Percentiles rank a stretch among this genome's conserved stretches.
phyloP scores from a whole-genome alignment of 768 basidiomycete genomes.

The Xanthoconium purpureum region DNA sequence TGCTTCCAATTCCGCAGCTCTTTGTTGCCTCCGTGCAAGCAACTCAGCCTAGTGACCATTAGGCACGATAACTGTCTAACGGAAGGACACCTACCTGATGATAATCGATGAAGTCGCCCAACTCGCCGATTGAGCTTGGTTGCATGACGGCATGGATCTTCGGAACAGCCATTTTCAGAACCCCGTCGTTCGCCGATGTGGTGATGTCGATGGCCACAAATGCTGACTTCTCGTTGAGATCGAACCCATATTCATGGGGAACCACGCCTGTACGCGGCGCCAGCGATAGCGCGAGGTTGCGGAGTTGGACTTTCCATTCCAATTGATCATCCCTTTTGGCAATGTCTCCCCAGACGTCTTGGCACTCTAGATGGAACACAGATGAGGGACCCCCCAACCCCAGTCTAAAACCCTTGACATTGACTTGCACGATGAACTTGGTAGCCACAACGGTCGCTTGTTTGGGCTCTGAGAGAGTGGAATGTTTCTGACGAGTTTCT shows the following conservation, averaged over 20 bases:
- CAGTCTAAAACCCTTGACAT: slow-evolving; percentile 77
- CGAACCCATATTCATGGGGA: slow-evolving; percentile 41
- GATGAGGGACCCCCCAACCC: slow-evolving; percentile 75
- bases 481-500: slow-evolving; percentile 46
- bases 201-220: slow-evolving; percentile 82
- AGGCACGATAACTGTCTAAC: slow-evolving; percentile 1
- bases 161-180: slow-evolving; percentile 55
- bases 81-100: slow-evolving; percentile 53
- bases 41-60: slow-evolving; percentile 61
- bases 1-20: slow-evolving; percentile 72
- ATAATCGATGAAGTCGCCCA: slow-evolving; percentile 86
- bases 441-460: slow-evolving; percentile 16
- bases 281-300: slow-evolving; percentile 80
- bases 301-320: slow-evolving; percentile 66
- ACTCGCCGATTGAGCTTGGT: slow-evolving; percentile 85
- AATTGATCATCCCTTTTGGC: slow-evolving; percentile 42
- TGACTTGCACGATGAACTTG: slow-evolving; percentile 51
- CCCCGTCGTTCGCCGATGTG: slow-evolving; percentile 34
- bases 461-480: slow-evolving; percentile 7
- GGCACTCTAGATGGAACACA: slow-evolving; percentile 70
- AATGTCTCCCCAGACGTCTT: slow-evolving; percentile 64
- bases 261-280: slow-evolving; percentile 51
- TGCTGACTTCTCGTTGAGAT: slow-evolving; percentile 67
- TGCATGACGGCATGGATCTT: slow-evolving; percentile 94
- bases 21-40: slow-evolving; percentile 65